These are phyloP conservation scores for Suillus subaureus DNA, from an alignment of 768 basidiomycete species.

Conservation along the genomic window DNA sequence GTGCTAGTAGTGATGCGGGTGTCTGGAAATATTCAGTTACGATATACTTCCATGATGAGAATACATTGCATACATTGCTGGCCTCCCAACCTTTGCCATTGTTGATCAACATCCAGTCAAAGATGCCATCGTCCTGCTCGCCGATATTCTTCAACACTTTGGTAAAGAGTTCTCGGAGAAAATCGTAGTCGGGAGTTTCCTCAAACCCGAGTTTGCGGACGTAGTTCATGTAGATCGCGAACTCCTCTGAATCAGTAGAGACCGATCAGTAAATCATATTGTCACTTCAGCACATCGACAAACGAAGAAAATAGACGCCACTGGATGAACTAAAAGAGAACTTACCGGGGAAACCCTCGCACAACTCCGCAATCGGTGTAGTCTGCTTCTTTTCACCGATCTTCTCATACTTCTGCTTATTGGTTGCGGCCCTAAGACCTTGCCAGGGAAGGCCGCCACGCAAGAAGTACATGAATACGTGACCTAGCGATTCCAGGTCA, in stretches of 20 bases:
- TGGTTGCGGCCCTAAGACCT: constrained; percentile 94
- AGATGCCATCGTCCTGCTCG: constrained; percentile 89
- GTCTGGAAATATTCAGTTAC: constrained; percentile 35
- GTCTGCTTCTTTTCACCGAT: constrained; percentile 99
- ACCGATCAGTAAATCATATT: constrained; percentile 8
- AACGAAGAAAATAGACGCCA: constrained; percentile 4
- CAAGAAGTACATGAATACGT: constrained; percentile 99
- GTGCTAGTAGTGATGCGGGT: constrained; percentile 44
- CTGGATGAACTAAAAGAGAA: constrained; percentile 5
- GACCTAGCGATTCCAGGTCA: constrained; percentile 94
- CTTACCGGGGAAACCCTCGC: constrained; percentile 93
- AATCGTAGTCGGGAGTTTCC: constrained; percentile 97
- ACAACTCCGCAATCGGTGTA: constrained; percentile 88
- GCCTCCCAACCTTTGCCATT: constrained; percentile 97
- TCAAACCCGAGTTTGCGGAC: constrained; percentile 98
- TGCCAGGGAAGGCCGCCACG: constrained; percentile 98
- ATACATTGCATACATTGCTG: constrained; percentile 59
- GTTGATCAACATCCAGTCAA: constrained; percentile 97
- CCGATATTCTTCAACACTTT: constrained; percentile 88
- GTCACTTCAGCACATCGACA: not conserved
- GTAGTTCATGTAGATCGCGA: constrained; percentile 99
- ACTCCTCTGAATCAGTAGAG: constrained; percentile 70
- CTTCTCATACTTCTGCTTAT: constrained; percentile 99
- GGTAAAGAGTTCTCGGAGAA: constrained; percentile 90
- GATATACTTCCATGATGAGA: not conserved